Conservation (phyloP, 805 yeast genomes). For the Blastobotrys americana region DNA sequence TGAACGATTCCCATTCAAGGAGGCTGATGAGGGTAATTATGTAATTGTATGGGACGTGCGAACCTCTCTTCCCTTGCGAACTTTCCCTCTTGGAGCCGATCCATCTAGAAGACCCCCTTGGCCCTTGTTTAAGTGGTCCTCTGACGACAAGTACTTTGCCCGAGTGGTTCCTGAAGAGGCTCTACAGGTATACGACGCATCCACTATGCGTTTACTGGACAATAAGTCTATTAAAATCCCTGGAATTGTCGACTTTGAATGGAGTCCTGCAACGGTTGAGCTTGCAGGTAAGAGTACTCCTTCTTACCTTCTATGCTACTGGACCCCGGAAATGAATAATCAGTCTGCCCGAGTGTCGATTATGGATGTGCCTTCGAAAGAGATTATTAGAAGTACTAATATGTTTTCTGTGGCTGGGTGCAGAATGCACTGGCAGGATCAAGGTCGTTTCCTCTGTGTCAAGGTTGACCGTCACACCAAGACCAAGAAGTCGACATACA, state of each 20-base stretch:
- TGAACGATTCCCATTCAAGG: constrained; percentile 71
- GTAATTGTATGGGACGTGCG: constrained; percentile 87
- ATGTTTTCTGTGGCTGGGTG: constrained; percentile 91
- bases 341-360: constrained; percentile 93
- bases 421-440: constrained; percentile 88
- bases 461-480: constrained; percentile 96
- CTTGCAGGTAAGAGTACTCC: constrained; percentile 47
- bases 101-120: constrained; percentile 62
- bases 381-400: constrained; percentile 82
- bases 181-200: constrained; percentile 79
- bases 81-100: constrained; percentile 71
- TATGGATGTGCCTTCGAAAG: constrained; percentile 78
- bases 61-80: constrained; percentile 75
- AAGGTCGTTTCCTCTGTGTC: constrained; percentile 77
- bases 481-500: constrained; percentile 83
- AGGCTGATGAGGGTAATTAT: constrained; percentile 86
- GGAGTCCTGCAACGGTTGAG: constrained; percentile 83
- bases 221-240: constrained; percentile 77
- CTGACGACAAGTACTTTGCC: constrained; percentile 87
- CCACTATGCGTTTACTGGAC: constrained; percentile 72
- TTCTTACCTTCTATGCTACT: constrained; percentile 67
- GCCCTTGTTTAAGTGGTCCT: constrained; percentile 97
- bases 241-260: constrained; percentile 84
- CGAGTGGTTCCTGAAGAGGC: constrained; percentile 87
- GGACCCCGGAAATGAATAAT: constrained; percentile 93